Conservation (phyloP, 2,329 filamentous ascomycete species). For the Pseudogymnoascus sp. region DNA sequence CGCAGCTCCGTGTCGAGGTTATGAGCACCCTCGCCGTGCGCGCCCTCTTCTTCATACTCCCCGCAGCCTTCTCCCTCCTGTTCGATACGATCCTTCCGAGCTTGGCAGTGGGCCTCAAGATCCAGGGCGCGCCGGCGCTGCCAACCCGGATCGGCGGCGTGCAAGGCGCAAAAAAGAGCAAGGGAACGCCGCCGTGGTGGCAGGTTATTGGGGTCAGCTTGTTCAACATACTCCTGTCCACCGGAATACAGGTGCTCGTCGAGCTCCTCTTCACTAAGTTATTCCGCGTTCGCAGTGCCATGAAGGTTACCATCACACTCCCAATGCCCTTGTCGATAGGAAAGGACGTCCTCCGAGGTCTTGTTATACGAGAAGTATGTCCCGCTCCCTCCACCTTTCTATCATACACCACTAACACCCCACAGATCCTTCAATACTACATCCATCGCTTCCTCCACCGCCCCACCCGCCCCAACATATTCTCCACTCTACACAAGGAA, state of each 20-base stretch:
- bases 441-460: slow-evolving; percentile 69
- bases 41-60: slow-evolving; percentile 61
- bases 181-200: slow-evolving; percentile 33
- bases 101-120: slow-evolving; percentile 60
- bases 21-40: slow-evolving; percentile 61
- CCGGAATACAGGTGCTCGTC: slow-evolving; percentile 44
- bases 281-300: slow-evolving; percentile 42
- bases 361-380: slow-evolving; percentile 49
- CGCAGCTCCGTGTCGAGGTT: slow-evolving; percentile 66
- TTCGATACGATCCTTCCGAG: slow-evolving; percentile 66
- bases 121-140: slow-evolving; percentile 45
- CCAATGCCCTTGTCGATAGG: slow-evolving; percentile 55
- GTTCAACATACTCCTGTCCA: slow-evolving; percentile 45
- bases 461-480: slow-evolving; percentile 26
- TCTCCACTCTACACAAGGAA: slow-evolving; percentile 35
- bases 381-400: not conserved
- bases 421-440: slow-evolving; percentile 57
- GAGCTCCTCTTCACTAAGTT: slow-evolving; percentile 47
- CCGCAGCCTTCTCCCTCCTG: slow-evolving; percentile 61
- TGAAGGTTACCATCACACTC: slow-evolving; percentile 49
- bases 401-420: slow-evolving; percentile 8
- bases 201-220: slow-evolving; percentile 45
- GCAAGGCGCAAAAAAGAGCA: slow-evolving; percentile 28
- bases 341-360: slow-evolving; percentile 43
- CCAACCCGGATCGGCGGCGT: slow-evolving; percentile 36